phyloP scores from a whole-genome alignment of 192 early-diverging fungal genomes.

The Fimicolochytrium jonesii region DNA sequence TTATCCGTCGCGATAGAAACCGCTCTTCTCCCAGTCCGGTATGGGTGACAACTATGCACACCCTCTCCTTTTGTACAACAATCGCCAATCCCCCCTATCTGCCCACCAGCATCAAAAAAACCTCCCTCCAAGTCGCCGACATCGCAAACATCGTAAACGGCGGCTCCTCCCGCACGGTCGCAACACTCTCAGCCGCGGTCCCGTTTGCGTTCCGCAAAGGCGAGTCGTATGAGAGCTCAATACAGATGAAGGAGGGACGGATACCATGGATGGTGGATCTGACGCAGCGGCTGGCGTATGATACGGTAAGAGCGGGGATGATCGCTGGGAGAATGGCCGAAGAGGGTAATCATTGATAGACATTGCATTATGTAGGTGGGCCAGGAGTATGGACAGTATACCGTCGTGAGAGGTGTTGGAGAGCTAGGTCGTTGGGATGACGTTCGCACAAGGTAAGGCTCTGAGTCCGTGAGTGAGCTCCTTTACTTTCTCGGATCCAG shows the following conservation, averaged over 20 bases:
- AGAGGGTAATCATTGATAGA: background rate
- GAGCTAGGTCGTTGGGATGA: background rate
- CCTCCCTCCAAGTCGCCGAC: conserved; percentile 4
- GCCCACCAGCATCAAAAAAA: conserved; percentile 7
- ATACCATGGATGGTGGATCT: conserved; percentile 23
- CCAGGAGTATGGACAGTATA: conserved; percentile 2
- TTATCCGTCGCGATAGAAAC: conserved; percentile 28
- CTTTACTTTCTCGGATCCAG: too few species aligned
- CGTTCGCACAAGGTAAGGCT: too few species aligned
- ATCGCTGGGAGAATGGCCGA: too few species aligned
- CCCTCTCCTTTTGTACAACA: too few species aligned
- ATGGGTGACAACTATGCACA: background rate
- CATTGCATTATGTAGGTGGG: background rate
- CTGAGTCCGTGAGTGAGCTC: too few species aligned
- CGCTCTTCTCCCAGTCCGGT: conserved; percentile 22
- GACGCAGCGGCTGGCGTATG: conserved; percentile 2
- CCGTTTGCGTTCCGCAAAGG: conserved; percentile 15
- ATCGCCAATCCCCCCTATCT: too few species aligned
- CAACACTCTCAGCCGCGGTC: background rate
- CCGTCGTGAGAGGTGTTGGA: background rate
- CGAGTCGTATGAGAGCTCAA: background rate
- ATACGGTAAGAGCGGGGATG: conserved; percentile 1
- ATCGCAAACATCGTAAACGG: conserved; percentile 10
- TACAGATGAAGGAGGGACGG: background rate
- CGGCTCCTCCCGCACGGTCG: background rate